Percentiles rank a stretch among this genome's conserved stretches.
phyloP scores from a whole-genome alignment of 1,139 yeast species.

The Pichia cactophila region DNA sequence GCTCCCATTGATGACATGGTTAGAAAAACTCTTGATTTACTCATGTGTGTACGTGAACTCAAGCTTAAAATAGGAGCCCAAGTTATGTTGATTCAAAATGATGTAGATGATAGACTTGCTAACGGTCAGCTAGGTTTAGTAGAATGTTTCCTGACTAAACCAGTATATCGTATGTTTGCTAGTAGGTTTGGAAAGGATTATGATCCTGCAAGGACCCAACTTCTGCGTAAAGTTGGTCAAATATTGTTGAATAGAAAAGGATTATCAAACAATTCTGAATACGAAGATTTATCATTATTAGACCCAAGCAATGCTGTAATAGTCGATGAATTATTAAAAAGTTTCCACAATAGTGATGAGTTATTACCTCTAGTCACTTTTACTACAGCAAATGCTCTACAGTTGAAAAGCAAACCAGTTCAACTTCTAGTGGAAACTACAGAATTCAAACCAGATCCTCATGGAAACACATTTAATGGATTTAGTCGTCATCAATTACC shows the following conservation, averaged over 20 bases:
- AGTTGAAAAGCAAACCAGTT: slow-evolving; percentile 16
- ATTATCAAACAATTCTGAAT: slow-evolving; percentile 15
- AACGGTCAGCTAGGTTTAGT: slow-evolving; percentile 89
- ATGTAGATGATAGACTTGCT: slow-evolving; percentile 60
- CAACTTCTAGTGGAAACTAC: slow-evolving; percentile 9
- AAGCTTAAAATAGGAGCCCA: slow-evolving; percentile 77
- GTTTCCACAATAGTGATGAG: slow-evolving; percentile 10
- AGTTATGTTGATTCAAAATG: slow-evolving; percentile 88
- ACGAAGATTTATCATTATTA: slow-evolving; percentile 22
- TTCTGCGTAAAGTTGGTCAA: slow-evolving; percentile 5
- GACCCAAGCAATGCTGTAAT: slow-evolving; percentile 33
- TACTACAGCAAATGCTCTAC: slow-evolving; percentile 31
- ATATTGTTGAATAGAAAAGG: slow-evolving; percentile 3
- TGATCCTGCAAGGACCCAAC: neutral
- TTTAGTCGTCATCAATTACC: slow-evolving; percentile 56
- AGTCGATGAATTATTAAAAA: slow-evolving; percentile 25
- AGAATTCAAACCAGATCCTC: slow-evolving; percentile 26
- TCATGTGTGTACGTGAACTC: slow-evolving; percentile 64
- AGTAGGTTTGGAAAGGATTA: slow-evolving; percentile 8
- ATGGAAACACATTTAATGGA: slow-evolving; percentile 36
- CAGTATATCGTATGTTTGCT: slow-evolving; percentile 14
- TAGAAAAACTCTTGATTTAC: slow-evolving; percentile 30
- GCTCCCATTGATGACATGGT: slow-evolving; percentile 11
- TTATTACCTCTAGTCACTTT: slow-evolving; percentile 50
- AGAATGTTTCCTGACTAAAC: slow-evolving; percentile 42